A percentile compares a stretch with the other conserved stretches of the same genome.
phyloP scores from a whole-genome alignment of 1,139 yeast genomes.

The Scheffersomyces segobiensis region DNA sequence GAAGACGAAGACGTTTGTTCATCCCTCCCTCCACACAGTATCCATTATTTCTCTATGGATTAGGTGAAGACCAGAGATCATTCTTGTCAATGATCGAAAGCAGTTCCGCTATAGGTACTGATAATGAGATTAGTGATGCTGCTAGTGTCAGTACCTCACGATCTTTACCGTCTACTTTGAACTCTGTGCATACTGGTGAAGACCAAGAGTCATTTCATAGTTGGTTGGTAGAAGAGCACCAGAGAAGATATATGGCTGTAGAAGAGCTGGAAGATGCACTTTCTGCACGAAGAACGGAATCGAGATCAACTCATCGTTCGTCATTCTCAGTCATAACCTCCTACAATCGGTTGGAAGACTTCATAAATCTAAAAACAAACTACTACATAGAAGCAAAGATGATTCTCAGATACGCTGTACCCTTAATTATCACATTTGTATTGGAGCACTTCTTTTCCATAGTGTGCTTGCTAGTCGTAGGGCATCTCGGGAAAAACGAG shows the following conservation, averaged over 20 bases:
- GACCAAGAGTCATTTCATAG: slow-evolving; percentile 54
- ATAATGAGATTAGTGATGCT: slow-evolving; percentile 45
- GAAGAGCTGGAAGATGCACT: slow-evolving; percentile 15
- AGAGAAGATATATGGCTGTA: slow-evolving; percentile 50
- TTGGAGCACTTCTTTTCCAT: slow-evolving; percentile 73
- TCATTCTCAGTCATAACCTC: slow-evolving; percentile 21
- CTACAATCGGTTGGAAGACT: slow-evolving; percentile 33
- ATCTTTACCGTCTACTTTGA: slow-evolving; percentile 66
- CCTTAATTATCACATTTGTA: slow-evolving; percentile 65
- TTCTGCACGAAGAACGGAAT: not conserved
- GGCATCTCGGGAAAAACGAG: slow-evolving; percentile 70
- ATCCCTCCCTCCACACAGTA: slow-evolving; percentile 73
- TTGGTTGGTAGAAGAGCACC: slow-evolving; percentile 72
- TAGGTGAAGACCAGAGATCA: slow-evolving; percentile 64
- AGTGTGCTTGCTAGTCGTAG: slow-evolving; percentile 70
- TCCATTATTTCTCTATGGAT: slow-evolving; percentile 65
- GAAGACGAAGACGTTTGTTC: slow-evolving; percentile 47
- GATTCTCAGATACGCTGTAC: slow-evolving; percentile 57
- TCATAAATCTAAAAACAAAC: slow-evolving; percentile 47
- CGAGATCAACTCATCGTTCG: not conserved
- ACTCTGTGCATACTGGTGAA: slow-evolving; percentile 48
- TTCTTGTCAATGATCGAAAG: slow-evolving; percentile 49
- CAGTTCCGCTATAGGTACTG: slow-evolving; percentile 39
- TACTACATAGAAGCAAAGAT: slow-evolving; percentile 46
- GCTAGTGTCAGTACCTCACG: slow-evolving; percentile 56